Base-by-base conservation (phyloP, 495 filamentous ascomycete genomes). In the Xylaria telfairii region DNA sequence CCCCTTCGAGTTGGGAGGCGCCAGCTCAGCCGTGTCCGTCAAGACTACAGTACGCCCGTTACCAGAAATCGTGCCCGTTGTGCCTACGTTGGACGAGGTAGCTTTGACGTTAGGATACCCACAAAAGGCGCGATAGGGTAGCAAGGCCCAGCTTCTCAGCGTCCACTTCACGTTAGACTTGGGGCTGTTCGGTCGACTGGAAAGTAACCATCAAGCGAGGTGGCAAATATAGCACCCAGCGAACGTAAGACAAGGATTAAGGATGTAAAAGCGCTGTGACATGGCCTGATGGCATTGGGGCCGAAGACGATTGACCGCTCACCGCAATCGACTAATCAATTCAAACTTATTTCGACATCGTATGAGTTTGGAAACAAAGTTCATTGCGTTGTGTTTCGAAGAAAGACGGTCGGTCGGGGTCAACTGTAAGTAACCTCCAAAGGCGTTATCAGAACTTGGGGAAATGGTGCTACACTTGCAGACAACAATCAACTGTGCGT, bases 191-290 rank as follows among this genome's bases (percentile, higher is more conserved):
- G 53, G 53, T 59, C 56, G 56, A 59, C 30, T n/a, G 56, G 56
- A 59, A 59, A 37, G 30, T 59, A 59, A 59, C 56, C 56, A 37
- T 37, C 56, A 59, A 59, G 56, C 56, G 56, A 59, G 53, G 30
- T 59, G 56, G 56, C 30, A 59, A 19, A 59, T 59, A 59, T n/a
- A 59, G 56, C 37, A 37, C 28, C 30, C 30, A 39, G 30, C 5
- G 32, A 59, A 37, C 30, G 19, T 39, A 21, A 1, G 56, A 59
- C 56, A 59, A 39, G 56, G 56, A 59, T 59, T 59, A 34, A 59
- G 56, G 30, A 39, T 59, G 56, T 32, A 59, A 37, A 59, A 12
- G 8, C 30, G 37, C 56, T 59, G 56, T 21, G 15, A 59, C 32
- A 59, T 59, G 56, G 56, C 19, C 56, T 59, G 56, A 59, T 59